Conservation (phyloP, 2,329 filamentous ascomycete species). For the Paradendryphiella salina region DNA sequence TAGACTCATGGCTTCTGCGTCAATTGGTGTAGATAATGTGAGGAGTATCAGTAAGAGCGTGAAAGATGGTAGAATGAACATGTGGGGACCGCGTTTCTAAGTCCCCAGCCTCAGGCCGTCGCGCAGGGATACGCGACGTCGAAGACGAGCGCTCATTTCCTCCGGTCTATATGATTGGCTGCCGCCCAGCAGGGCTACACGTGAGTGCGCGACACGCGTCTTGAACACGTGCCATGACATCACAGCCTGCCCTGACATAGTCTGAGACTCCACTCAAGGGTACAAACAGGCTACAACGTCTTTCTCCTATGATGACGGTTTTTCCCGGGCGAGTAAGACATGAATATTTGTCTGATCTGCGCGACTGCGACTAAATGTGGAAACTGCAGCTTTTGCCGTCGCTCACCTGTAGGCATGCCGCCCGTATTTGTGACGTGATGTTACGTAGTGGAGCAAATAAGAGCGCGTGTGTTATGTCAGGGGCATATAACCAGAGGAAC, state of each 20-base stretch:
- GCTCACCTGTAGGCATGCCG: background rate
- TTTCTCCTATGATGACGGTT: background rate
- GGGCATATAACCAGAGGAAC: constrained; percentile 16
- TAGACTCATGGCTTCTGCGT: constrained; percentile 49
- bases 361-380: constrained; percentile 5
- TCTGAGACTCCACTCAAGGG: constrained; percentile 6
- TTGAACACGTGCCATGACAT: constrained; percentile 23
- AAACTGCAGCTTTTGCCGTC: background rate
- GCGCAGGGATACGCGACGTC: constrained; percentile 19
- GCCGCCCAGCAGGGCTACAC: constrained; percentile 1
- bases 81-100: background rate
- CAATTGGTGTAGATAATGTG: constrained; percentile 11
- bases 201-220: constrained; percentile 21
- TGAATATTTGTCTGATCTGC: constrained; percentile 11
- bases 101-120: constrained; percentile 18
- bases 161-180: constrained; percentile 20
- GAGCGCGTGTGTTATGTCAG: constrained; percentile 10
- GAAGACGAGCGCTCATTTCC: constrained; percentile 8
- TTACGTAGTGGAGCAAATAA: constrained; percentile 17
- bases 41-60: background rate
- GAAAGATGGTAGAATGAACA: background rate
- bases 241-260: constrained; percentile 11
- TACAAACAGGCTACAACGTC: constrained; percentile 24
- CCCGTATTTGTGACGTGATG: constrained; percentile 24
- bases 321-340: constrained; percentile 10